Evolutionary conservation across 768 basidiomycete genomes (phyloP).

Genomic region (Amanita muscaria): DNA sequence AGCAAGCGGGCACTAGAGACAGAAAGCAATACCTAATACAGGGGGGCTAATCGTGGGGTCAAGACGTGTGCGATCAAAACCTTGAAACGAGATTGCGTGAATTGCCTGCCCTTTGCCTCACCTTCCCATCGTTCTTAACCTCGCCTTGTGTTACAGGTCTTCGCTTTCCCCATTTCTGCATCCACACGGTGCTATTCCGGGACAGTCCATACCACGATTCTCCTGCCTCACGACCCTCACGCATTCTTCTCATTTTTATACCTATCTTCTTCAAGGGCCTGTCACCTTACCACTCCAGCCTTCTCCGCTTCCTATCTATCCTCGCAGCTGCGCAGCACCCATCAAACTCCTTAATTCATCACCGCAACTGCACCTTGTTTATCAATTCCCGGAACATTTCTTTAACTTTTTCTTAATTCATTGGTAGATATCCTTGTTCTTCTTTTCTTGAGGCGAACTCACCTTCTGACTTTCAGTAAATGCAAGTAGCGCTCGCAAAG

Average conservation of each 20-base stretch:
- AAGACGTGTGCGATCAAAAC: conserved; percentile 59
- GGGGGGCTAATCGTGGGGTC: conserved; percentile 31
- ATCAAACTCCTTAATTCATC: conserved; percentile 10
- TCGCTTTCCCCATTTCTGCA: conserved; percentile 21
- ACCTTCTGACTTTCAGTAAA: conserved; percentile 36
- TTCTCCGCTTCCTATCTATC: conserved; percentile 19
- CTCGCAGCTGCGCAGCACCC: conserved; percentile 13
- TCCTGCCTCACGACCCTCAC: conserved; percentile 32
- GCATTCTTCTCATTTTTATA: conserved; percentile 45
- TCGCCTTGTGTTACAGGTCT: conserved; percentile 25
- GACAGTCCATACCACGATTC: too few relatives aligned
- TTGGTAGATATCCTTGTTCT: conserved; percentile 26
- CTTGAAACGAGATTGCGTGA: conserved; percentile 35
- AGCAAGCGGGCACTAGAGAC: not conserved
- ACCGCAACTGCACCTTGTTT: conserved; percentile 10
- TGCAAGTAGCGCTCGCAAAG: conserved; percentile 62
- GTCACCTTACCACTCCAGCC: too few relatives aligned
- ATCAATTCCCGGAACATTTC: conserved; percentile 17
- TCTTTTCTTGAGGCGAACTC: conserved; percentile 17
- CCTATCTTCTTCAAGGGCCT: conserved; percentile 44
- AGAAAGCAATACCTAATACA: conserved; percentile 3
- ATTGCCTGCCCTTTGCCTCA: conserved; percentile 56
- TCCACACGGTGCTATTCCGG: conserved; percentile 14
- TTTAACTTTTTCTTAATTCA: conserved; percentile 31
- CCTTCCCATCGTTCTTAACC: conserved; percentile 43